phyloP scores from a whole-genome alignment of 805 yeast species.

The Yarrowia phangngaensis region DNA sequence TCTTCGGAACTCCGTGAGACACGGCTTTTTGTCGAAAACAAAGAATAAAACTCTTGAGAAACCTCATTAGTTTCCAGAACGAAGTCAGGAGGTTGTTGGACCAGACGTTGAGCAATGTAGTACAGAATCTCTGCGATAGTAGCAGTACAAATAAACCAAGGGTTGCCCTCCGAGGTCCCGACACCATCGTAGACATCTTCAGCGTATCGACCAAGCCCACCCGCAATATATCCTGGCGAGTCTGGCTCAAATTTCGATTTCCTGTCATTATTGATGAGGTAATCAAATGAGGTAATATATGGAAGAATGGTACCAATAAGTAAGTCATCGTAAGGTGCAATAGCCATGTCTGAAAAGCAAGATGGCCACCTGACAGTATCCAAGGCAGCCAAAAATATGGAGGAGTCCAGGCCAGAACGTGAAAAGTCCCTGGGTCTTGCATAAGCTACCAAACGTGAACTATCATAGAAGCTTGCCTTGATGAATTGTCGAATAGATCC shows the following conservation, averaged over 20 bases:
- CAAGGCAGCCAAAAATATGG: constrained; percentile 51
- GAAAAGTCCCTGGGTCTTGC: constrained; percentile 59
- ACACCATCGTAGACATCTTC: constrained; percentile 85
- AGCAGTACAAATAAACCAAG: constrained; percentile 71
- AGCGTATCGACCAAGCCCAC: constrained; percentile 75
- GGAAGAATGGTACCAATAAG: constrained; percentile 48
- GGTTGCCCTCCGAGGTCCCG: constrained; percentile 74
- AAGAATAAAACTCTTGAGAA: constrained; percentile 29
- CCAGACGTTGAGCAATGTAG: constrained; percentile 35
- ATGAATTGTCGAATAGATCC: constrained; percentile 27
- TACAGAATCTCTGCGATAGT: constrained; percentile 39
- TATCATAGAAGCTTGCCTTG: constrained; percentile 30
- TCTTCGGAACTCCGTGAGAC: constrained; percentile 17
- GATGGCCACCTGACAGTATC: constrained; percentile 10
- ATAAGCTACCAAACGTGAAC: constrained; percentile 43
- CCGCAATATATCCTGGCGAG: constrained; percentile 15
- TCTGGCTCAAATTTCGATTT: constrained; percentile 29
- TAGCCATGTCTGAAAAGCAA: background rate
- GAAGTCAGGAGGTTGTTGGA: constrained; percentile 27
- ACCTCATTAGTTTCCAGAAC: constrained; percentile 26
- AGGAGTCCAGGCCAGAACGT: constrained; percentile 76
- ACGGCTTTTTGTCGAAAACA: constrained; percentile 35
- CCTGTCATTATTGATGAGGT: constrained; percentile 52
- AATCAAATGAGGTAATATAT: constrained; percentile 63
- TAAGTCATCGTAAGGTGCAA: constrained; percentile 30